Conservation (phyloP, 148 eudicot genomes). For the Drosera capensis region DNA sequence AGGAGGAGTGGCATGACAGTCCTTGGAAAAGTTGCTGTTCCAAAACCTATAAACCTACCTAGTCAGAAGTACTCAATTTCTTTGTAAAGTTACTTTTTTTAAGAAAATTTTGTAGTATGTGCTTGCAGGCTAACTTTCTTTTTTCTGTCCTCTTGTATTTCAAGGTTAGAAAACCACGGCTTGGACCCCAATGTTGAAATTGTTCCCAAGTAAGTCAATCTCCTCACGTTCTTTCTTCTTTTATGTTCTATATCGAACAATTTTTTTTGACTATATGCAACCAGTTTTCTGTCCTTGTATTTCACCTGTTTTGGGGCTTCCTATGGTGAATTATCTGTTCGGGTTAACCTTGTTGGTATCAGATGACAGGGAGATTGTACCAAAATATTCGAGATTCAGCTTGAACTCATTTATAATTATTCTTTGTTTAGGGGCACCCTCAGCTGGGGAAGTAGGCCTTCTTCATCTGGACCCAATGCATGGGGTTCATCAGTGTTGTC, state of each 20-base stretch:
- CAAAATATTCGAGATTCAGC: no score
- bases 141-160: constrained; percentile 16
- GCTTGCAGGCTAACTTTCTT: constrained; percentile 2
- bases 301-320: not conserved
- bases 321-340: not conserved
- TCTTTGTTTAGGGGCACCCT: constrained; percentile 61
- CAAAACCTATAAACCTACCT: constrained; percentile 92
- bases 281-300: not conserved
- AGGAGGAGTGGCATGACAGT: constrained; percentile 98
- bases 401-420: not conserved
- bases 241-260: not conserved
- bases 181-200: constrained; percentile 88
- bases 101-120: not conserved
- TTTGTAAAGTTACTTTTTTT: constrained; percentile 4
- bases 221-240: not conserved
- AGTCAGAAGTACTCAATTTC: constrained; percentile 63
- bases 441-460: constrained; percentile 81
- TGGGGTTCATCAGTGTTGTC: constrained; percentile 72
- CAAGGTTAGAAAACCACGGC: constrained; percentile 94
- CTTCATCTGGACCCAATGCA: constrained; percentile 70
- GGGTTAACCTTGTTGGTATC: no score
- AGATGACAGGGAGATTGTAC: no score
- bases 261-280: constrained; percentile 1
- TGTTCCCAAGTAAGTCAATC: constrained; percentile 88
- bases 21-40: constrained; percentile 94